Conservation (phyloP, 257 asterid genomes). For the Nicotiana knightiana region DNA sequence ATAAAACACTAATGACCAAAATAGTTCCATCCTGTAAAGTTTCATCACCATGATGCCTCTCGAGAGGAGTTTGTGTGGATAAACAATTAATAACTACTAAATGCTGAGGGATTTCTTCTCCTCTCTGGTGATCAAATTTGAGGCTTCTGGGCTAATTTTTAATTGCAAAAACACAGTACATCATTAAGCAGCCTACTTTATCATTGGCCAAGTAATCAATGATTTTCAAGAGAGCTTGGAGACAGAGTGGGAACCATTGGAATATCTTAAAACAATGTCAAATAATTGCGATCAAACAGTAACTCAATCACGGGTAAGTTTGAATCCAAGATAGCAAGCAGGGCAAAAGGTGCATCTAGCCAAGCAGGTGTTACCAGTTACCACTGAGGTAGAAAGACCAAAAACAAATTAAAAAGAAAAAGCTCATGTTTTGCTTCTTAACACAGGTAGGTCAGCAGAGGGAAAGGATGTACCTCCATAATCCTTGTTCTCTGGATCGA, state of each 20-base stretch:
- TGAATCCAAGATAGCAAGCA: not conserved
- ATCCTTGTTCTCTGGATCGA: constrained; percentile 93
- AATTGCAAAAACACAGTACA: not conserved
- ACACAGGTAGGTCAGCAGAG: not conserved
- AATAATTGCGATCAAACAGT: not conserved
- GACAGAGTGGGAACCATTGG: not conserved
- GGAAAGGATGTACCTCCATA: constrained; percentile 63
- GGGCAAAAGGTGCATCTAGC: not conserved
- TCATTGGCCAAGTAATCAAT: not conserved
- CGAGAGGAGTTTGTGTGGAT: not conserved
- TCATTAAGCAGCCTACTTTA: not conserved
- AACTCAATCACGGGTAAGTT: not conserved
- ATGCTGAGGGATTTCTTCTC: not conserved
- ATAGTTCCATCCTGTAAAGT: not conserved
- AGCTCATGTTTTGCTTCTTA: not conserved
- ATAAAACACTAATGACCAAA: not conserved
- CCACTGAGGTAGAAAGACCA: not conserved
- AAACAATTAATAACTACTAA: not conserved
- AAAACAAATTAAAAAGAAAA: not conserved
- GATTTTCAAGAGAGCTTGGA: not conserved
- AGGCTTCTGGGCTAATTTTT: not conserved
- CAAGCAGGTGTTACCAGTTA: not conserved
- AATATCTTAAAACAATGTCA: not conserved
- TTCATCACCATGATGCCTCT: not conserved
- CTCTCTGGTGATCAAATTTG: not conserved